Conservation (phyloP, 768 basidiomycete genomes). For the Cystoderma amianthinum region DNA sequence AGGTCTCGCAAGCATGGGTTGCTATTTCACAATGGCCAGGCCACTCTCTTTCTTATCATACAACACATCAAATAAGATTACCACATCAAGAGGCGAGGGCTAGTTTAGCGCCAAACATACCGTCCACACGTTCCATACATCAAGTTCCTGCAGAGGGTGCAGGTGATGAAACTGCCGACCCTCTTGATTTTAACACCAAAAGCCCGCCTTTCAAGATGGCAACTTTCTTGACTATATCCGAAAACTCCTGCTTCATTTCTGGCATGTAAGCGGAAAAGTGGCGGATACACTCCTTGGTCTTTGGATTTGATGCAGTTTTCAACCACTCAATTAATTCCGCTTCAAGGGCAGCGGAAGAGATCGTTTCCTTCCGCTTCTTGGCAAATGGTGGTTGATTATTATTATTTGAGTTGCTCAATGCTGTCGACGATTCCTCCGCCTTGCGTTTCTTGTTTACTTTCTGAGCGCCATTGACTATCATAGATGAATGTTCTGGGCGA, state of each 20-base stretch:
- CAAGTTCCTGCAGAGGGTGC: constrained; percentile 11
- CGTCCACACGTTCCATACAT: too few relatives aligned
- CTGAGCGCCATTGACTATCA: constrained; percentile 11
- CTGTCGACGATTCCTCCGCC: constrained; percentile 31
- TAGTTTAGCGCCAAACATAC: too few relatives aligned
- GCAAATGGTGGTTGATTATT: constrained; percentile 19
- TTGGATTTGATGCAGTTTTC: constrained; percentile 57
- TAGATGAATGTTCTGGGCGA: not conserved
- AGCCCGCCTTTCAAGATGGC: constrained; percentile 65
- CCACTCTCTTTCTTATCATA: not conserved
- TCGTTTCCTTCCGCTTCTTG: constrained; percentile 57
- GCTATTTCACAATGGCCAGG: too few relatives aligned
- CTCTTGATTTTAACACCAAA: constrained; percentile 45
- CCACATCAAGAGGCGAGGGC: too few relatives aligned
- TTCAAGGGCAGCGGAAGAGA: constrained; percentile 51
- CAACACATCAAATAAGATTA: constrained; percentile 1
- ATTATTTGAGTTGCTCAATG: constrained; percentile 20
- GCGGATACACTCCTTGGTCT: constrained; percentile 74
- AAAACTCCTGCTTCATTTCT: constrained; percentile 70
- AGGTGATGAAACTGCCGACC: constrained; percentile 28
- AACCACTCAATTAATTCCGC: constrained; percentile 73
- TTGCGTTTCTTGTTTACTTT: constrained; percentile 36
- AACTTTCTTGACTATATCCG: constrained; percentile 74
- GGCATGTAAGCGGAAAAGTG: constrained; percentile 74
- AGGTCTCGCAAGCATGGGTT: too few relatives aligned